Conservation (phyloP, 257 asterid species). For the Cruciata laevipes region DNA sequence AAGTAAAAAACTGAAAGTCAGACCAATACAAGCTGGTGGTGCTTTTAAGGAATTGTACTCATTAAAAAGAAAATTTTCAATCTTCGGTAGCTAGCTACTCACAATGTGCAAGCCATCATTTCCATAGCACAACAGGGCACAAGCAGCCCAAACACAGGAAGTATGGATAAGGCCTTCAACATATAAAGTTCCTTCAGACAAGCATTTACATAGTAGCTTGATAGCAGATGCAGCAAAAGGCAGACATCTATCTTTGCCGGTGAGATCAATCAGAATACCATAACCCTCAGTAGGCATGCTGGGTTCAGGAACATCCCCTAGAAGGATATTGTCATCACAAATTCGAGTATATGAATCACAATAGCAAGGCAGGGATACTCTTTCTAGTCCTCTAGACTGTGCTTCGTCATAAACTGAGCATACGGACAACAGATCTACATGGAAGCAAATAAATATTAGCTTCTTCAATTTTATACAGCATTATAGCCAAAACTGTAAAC, state of each 20-base stretch:
- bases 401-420: conserved; percentile 38
- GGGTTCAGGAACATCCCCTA: conserved; percentile 51
- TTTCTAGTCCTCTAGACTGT: conserved; percentile 29
- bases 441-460: conserved; percentile 14
- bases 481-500: neutral
- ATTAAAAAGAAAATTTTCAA: conserved; percentile 10
- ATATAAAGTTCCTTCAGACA: conserved; percentile 79
- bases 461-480: neutral
- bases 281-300: conserved; percentile 48
- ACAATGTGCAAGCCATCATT: conserved; percentile 88
- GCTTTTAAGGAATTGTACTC: neutral
- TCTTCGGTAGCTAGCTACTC: conserved; percentile 23
- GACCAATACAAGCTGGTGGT: conserved; percentile 10
- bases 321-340: conserved; percentile 34
- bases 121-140: conserved; percentile 68
- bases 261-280: conserved; percentile 65
- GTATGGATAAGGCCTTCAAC: conserved; percentile 80
- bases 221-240: conserved; percentile 68
- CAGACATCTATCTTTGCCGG: conserved; percentile 63
- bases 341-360: conserved; percentile 46
- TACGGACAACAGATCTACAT: conserved; percentile 44
- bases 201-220: conserved; percentile 74
- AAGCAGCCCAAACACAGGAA: conserved; percentile 57
- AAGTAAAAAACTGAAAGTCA: conserved; percentile 37
- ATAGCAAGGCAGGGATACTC: conserved; percentile 49